These are phyloP conservation scores for Cystofilobasidium macerans DNA, from an alignment of 768 basidiomycete genomes.

Conservation along the genomic window DNA sequence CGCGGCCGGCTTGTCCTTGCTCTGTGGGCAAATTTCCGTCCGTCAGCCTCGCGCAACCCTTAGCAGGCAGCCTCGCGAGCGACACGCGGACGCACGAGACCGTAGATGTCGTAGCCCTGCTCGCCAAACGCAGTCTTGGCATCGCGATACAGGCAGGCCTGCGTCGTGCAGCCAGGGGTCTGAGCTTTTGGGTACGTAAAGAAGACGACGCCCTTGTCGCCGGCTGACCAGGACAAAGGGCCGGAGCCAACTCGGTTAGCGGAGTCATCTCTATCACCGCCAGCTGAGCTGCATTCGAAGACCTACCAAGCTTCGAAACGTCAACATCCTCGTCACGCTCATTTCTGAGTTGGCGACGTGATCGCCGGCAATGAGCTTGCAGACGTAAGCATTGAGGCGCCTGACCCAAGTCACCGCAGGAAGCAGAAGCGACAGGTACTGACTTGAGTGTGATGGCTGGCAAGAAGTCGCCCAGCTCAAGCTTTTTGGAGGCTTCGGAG, in stretches of 20 bases:
- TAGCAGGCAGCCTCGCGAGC: neutral
- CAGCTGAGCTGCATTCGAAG: neutral
- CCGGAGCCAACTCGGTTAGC: neutral
- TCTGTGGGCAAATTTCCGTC: constrained; percentile 35
- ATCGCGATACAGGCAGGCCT: constrained; percentile 87
- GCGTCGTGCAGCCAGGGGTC: constrained; percentile 61
- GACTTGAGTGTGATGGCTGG: constrained; percentile 62
- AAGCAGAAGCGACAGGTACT: no score
- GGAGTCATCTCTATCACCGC: neutral
- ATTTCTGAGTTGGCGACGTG: constrained; percentile 39
- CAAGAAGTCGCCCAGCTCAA: constrained; percentile 64
- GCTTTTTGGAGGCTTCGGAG: constrained; percentile 26
- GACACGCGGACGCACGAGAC: constrained; percentile 2
- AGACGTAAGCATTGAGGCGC: neutral
- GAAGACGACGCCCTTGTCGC: constrained; percentile 64
- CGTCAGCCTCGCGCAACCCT: neutral
- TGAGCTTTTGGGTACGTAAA: constrained; percentile 39
- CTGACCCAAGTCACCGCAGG: no score
- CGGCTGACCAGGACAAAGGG: constrained; percentile 31
- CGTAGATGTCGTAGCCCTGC: constrained; percentile 42
- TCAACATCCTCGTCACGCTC: constrained; percentile 73
- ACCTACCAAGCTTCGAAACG: constrained; percentile 46
- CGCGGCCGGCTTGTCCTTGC: constrained; percentile 53
- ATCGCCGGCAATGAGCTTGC: neutral
- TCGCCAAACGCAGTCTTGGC: constrained; percentile 62